Base-by-base conservation (phyloP, 768 basidiomycete genomes). In the Leccinum ochraceum region DNA sequence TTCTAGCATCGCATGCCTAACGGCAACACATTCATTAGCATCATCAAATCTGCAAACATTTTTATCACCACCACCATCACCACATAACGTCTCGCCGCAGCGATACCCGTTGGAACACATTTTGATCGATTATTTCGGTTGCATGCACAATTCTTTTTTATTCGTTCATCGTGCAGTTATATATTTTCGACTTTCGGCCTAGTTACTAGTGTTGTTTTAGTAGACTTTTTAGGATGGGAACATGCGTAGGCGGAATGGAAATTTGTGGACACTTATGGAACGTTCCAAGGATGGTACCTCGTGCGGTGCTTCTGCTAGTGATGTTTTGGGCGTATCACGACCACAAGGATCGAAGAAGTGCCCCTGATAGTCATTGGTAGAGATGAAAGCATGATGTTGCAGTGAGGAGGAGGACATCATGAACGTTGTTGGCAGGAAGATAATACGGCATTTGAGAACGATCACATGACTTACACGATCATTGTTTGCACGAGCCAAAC, bases 401-500 rank as follows among this genome's bases (percentile, higher is more conserved):
- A n/a, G 17, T 42, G 39, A 48, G 46, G 46, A 28, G 44, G 44
- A 49, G 24, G 13, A 37, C 39, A 39, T 39, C 39, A 39, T 17
- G 34, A 28, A 22, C 6, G 37, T 54, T 24, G 54, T 54, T 54
- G n/a, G 39, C 20, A 39, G 22, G 42, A 42, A n/a, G 42, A n/a
- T 42, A 32, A 10, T 10, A n/a, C 17, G 17, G 6, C 42, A 44
- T 11, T 44, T 28, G 37, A 50, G 57, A 22, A 46, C 16, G 62
- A 20, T 68, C 71, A 73, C 71, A 61, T 73, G 71, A 72, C 63
- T 20, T 36, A 44, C 16, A 13, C 39, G 49, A 4, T n/a, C 13
- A 17, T 66, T 74, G 30, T 75, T 73, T 73, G 68, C 8, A 42
- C 65, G 5, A 53, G 51, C 67, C 74, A 74, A 74, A 74, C 42